phyloP scores from a whole-genome alignment of 768 basidiomycete genomes.

The Mrakia hoshinonis region DNA sequence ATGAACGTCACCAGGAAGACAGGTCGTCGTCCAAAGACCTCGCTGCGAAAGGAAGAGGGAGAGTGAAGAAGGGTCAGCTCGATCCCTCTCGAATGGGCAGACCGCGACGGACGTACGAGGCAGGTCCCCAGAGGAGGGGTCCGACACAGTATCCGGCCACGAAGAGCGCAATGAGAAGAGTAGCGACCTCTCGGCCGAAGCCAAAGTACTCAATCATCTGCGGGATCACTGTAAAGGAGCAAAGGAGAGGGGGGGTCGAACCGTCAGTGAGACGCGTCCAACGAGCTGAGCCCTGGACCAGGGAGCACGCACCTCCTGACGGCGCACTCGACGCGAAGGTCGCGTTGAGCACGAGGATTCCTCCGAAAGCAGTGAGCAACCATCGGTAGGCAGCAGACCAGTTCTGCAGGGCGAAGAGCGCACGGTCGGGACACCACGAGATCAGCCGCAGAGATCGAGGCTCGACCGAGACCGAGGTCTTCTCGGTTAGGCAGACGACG shows the following conservation, averaged over 20 bases:
- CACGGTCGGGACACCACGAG: not conserved
- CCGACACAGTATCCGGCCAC: slow-evolving; percentile 35
- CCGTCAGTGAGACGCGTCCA: not conserved
- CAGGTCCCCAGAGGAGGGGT: slow-evolving; percentile 22
- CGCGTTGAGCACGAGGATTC: slow-evolving; percentile 35
- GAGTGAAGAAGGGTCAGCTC: not conserved
- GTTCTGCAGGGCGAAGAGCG: not conserved
- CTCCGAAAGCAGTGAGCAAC: slow-evolving; percentile 33
- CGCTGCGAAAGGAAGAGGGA: not conserved
- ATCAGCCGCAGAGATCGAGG: not conserved
- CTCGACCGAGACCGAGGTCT: too few species aligned
- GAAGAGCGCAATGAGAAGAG: slow-evolving; percentile 25
- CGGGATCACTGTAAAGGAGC: slow-evolving; percentile 11
- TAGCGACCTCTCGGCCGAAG: slow-evolving; percentile 34
- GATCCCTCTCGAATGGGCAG: not conserved
- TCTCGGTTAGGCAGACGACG: too few species aligned
- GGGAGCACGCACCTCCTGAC: slow-evolving; percentile 22
- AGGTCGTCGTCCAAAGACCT: slow-evolving; percentile 14
- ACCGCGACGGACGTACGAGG: not conserved
- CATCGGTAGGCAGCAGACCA: slow-evolving; percentile 28
- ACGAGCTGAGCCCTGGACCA: not conserved
- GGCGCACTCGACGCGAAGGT: slow-evolving; percentile 37
- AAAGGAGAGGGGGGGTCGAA: not conserved
- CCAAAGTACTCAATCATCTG: slow-evolving; percentile 32
- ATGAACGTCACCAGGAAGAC: slow-evolving; percentile 19